Evolutionary conservation across 495 filamentous ascomycete species (phyloP).

Genomic region (Beverwykella pulmonaria): DNA sequence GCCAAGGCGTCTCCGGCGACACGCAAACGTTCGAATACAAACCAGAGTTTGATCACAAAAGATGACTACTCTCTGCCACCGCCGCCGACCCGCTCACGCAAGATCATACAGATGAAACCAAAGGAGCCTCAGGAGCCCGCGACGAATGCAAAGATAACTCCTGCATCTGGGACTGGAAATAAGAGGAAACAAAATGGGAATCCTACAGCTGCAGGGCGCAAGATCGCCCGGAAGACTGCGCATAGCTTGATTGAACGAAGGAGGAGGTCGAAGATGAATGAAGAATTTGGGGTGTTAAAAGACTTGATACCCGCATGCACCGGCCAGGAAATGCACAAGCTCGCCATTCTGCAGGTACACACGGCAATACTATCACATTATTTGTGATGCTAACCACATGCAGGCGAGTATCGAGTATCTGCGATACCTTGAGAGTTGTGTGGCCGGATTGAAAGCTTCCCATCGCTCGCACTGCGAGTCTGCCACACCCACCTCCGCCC

Average conservation of each 20-base stretch:
- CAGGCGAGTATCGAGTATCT: conserved; percentile 97
- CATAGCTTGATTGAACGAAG: conserved; percentile 93
- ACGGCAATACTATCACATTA: neutral
- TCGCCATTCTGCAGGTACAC: conserved; percentile 87
- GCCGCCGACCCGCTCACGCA: conserved; percentile 86
- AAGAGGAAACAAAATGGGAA: conserved; percentile 71
- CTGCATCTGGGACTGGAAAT: conserved; percentile 45
- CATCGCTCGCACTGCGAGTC: conserved; percentile 38
- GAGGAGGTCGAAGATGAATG: conserved; percentile 96
- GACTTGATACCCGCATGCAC: conserved; percentile 92
- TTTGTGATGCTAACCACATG: neutral
- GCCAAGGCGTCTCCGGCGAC: conserved; percentile 56
- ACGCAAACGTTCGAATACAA: conserved; percentile 46
- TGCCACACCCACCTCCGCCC: conserved; percentile 3
- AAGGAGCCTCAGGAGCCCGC: conserved; percentile 47
- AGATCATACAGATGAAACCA: conserved; percentile 98
- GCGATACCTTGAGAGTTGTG: conserved; percentile 89
- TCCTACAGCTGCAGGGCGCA: conserved; percentile 79
- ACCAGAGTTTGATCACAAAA: conserved; percentile 24
- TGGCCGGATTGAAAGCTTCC: conserved; percentile 74
- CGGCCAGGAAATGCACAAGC: conserved; percentile 96
- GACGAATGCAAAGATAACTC: conserved; percentile 36
- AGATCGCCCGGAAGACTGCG: conserved; percentile 94
- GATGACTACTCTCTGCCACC: conserved; percentile 78
- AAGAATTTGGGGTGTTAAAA: conserved; percentile 93